Conservation (phyloP, 805 yeast species). For the Saccharomycopsis guyanensis region DNA sequence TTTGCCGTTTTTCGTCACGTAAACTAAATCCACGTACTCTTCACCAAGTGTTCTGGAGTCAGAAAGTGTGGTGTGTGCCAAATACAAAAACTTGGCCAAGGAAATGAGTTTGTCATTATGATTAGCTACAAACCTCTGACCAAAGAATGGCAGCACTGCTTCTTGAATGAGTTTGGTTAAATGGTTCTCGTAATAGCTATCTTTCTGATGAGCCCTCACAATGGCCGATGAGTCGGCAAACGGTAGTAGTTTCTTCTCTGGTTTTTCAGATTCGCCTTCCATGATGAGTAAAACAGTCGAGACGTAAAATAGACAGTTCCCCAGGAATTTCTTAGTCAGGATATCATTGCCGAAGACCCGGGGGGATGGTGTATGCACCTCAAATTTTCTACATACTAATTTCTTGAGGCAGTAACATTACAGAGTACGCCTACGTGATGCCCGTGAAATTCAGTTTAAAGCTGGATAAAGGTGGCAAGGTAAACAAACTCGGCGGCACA, state of each 20-base stretch:
- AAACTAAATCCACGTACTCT: slow-evolving; percentile 79
- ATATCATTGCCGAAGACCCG: neutral
- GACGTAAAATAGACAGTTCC: too few species aligned
- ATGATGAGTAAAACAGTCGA: too few species aligned
- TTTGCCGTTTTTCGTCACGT: slow-evolving; percentile 48
- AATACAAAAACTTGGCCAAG: slow-evolving; percentile 51
- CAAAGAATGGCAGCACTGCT: slow-evolving; percentile 45
- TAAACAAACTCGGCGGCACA: neutral
- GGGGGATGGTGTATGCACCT: neutral
- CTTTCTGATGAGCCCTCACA: slow-evolving; percentile 89
- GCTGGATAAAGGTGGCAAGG: neutral
- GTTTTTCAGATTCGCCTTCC: too few species aligned
- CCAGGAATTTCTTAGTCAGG: too few species aligned
- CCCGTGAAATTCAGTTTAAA: neutral
- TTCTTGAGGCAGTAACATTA: too few species aligned
- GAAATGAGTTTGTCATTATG: slow-evolving; percentile 55
- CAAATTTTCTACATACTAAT: neutral
- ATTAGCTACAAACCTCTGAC: slow-evolving; percentile 54
- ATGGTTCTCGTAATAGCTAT: slow-evolving; percentile 56
- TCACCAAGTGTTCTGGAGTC: slow-evolving; percentile 88
- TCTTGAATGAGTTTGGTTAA: slow-evolving; percentile 50
- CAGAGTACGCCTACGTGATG: neutral
- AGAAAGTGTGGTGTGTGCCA: slow-evolving; percentile 64
- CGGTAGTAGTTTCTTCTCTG: slow-evolving; percentile 32
- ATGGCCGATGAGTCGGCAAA: slow-evolving; percentile 86